Evolutionary conservation across 1,284 basidiomycete genomes (phyloP), one percentile per base, ranked within the genome.

Genomic region (Ganoderma resinaceum): DNA sequence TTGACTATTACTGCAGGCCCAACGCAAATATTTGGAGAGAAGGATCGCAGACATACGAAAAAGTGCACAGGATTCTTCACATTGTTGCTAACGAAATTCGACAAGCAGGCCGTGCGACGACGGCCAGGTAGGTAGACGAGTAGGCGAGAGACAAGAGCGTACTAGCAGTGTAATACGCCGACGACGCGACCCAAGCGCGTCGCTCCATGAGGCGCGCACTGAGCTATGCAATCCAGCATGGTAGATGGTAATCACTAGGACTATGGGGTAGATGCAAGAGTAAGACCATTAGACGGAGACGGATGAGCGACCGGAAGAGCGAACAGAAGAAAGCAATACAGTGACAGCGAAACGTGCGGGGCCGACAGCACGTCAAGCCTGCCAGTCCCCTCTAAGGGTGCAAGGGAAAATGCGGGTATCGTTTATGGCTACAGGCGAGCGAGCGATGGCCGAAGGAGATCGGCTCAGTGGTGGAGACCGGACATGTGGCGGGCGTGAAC

Each of bases 301-400:
- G 37, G 37, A 43, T 7, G 23, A 40, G 31, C 40, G 53, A 55
- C 26, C 7, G 55, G 20, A 33, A 58, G 55, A 16, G 31, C 14
- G 55, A 23, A n/a, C 49, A 26, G 14, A 31, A 33, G 52, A 55
- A 33, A 33, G 52, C 29, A 35, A 40, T n/a, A 37, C 46, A 26
- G 20, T 49, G 46, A 49, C 46, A 49, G 46, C 31, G n/a, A 42
- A 59, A 18, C n/a, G 23, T 49, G 26, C 35, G n/a, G 61, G 63
- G 33, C 61, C 65, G 67, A 63, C 68, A 72, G 61, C 53, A 55
- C 68, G 62, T 70, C 66, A 60, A 69, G 71, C 68, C 71, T 70
- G 71, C 62, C 66, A 64, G 63, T 33, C 61, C 61, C 60, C 66
- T 60, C 58, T 14, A 29, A 38, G 11, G 23, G 58, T 55, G 58